Evolutionary conservation across 106 monocot species (phyloP).

Genomic region (Platanthera guangdongensis): DNA sequence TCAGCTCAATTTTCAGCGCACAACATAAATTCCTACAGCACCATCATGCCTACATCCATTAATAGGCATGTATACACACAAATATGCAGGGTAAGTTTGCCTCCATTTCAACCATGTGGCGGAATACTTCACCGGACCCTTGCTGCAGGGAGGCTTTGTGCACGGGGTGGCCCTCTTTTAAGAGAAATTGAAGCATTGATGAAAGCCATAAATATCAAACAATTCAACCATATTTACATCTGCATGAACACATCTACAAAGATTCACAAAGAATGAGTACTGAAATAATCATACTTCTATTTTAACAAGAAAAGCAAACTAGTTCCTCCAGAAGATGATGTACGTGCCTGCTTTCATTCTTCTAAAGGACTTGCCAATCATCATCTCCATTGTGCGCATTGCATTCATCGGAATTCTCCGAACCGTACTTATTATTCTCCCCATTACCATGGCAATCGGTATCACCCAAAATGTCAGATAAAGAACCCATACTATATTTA

Average conservation of each 20-base stretch:
- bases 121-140: too few species aligned
- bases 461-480: constrained; percentile 2
- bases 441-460: constrained; percentile 7
- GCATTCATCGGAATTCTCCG: constrained; percentile 13
- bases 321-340: background rate
- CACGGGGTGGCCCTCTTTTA: too few species aligned
- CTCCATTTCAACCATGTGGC: too few species aligned
- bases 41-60: too few species aligned
- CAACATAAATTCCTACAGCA: too few species aligned
- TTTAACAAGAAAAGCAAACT: background rate
- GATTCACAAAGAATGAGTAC: background rate
- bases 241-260: constrained; percentile 2
- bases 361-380: constrained; percentile 72
- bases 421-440: constrained; percentile 8
- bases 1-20: too few species aligned
- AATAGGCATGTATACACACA: too few species aligned
- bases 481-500: constrained; percentile 9
- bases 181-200: too few species aligned
- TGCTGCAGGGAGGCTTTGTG: too few species aligned
- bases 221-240: constrained; percentile 1
- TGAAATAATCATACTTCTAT: background rate
- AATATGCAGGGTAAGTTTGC: too few species aligned
- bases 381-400: constrained; percentile 37
- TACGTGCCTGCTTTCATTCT: background rate
- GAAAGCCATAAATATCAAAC: background rate